phyloP scores from a whole-genome alignment of 768 basidiomycete genomes.

The Multifurca ochricompacta region DNA sequence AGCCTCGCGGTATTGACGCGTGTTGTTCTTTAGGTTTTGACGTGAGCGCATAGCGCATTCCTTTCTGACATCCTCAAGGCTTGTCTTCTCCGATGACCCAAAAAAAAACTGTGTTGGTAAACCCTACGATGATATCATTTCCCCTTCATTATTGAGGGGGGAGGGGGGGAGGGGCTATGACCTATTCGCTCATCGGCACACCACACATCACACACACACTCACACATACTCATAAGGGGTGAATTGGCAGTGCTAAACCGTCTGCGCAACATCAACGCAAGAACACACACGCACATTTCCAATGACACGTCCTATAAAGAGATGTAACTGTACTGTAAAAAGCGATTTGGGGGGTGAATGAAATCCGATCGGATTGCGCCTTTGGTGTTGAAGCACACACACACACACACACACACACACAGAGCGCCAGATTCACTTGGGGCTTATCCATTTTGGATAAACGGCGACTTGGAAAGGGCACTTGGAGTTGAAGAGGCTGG shows the following conservation, averaged over 20 bases:
- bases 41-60: slow-evolving; percentile 1
- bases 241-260: too few relatives aligned
- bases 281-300: too few relatives aligned
- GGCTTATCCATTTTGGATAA: slow-evolving; percentile 12
- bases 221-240: too few relatives aligned
- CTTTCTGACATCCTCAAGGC: slow-evolving; percentile 3
- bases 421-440: slow-evolving; percentile 12
- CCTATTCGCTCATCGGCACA: not conserved
- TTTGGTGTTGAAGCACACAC: not conserved
- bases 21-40: slow-evolving; percentile 13
- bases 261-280: not conserved
- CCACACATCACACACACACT: too few relatives aligned
- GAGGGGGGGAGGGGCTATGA: not conserved
- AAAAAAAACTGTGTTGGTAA: not conserved
- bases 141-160: too few relatives aligned
- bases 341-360: not conserved
- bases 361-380: slow-evolving; percentile 12
- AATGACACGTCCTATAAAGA: too few relatives aligned
- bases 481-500: not conserved
- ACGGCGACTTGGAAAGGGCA: slow-evolving; percentile 16
- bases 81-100: slow-evolving; percentile 5
- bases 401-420: too few relatives aligned
- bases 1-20: slow-evolving; percentile 10
- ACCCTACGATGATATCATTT: slow-evolving; percentile 14
- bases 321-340: not conserved